phyloP scores from a whole-genome alignment of 1,284 basidiomycete genomes.

The Entoloma clypeatum region DNA sequence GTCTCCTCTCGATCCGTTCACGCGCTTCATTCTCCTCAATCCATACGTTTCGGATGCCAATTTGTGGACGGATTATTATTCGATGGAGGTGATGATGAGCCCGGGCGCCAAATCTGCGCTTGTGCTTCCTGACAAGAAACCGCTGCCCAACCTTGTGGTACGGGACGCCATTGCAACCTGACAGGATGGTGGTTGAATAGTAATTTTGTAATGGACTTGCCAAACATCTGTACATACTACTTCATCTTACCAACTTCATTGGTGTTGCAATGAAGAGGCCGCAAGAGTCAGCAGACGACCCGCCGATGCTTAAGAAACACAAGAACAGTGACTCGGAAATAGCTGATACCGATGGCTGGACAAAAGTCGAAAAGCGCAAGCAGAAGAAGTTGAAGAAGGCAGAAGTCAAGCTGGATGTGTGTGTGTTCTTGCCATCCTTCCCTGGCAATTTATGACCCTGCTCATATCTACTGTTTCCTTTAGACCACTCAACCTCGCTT shows the following conservation, averaged over 20 bases:
- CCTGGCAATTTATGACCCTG: slow-evolving; percentile 8
- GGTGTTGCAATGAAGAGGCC: slow-evolving; percentile 38
- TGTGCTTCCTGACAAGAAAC: slow-evolving; percentile 39
- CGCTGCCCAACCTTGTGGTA: slow-evolving; percentile 34
- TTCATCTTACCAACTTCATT: too few relatives aligned
- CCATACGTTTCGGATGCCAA: slow-evolving; percentile 33
- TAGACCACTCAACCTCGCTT: slow-evolving; percentile 69
- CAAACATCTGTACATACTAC: too few relatives aligned
- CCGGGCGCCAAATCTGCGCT: slow-evolving; percentile 29
- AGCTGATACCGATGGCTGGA: slow-evolving; percentile 48
- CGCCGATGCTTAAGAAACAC: slow-evolving; percentile 23
- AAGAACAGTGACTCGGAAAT: slow-evolving; percentile 19
- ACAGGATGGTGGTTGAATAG: too few relatives aligned
- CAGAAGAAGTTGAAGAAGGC: slow-evolving; percentile 65
- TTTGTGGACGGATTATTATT: slow-evolving; percentile 36
- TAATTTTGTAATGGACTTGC: too few relatives aligned
- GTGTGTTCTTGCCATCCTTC: slow-evolving; percentile 29
- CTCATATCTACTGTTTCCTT: slow-evolving; percentile 5
- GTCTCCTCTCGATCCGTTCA: slow-evolving; percentile 24
- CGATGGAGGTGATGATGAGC: slow-evolving; percentile 36
- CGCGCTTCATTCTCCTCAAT: slow-evolving; percentile 32
- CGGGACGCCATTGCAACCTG: slow-evolving; percentile 36
- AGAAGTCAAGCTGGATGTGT: slow-evolving; percentile 56
- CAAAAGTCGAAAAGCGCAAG: slow-evolving; percentile 74
- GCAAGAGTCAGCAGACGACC: slow-evolving; percentile 16